Conservation (phyloP, 148 eudicot genomes). For the Beta vulgaris region DNA sequence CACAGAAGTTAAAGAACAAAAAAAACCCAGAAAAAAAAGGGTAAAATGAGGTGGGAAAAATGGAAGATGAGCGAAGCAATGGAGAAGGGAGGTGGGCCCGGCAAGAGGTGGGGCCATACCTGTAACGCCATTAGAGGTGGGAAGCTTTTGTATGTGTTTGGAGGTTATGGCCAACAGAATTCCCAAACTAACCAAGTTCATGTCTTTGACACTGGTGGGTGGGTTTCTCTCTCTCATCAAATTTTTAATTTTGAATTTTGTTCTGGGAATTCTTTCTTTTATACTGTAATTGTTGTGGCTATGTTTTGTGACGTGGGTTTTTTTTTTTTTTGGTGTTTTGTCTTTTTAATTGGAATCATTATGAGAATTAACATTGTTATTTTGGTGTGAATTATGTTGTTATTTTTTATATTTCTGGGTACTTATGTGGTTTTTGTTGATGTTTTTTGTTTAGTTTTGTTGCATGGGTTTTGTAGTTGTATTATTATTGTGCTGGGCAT, state of each 20-base stretch:
- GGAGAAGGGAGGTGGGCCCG: conserved; percentile 55
- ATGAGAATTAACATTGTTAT: neutral
- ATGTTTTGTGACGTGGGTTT: neutral
- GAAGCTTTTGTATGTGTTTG: conserved; percentile 72
- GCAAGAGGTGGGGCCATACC: conserved; percentile 97
- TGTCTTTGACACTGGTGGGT: conserved; percentile 74
- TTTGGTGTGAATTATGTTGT: no score
- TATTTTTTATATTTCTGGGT: neutral
- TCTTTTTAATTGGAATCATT: neutral
- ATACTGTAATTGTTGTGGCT: neutral
- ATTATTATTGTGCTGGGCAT: no score
- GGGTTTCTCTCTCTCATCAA: conserved; percentile 1
- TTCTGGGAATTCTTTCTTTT: neutral
- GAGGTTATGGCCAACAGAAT: conserved; percentile 74
- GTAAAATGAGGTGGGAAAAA: conserved; percentile 81
- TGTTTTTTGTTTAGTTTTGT: neutral
- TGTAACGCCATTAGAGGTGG: conserved; percentile 85
- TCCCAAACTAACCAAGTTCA: conserved; percentile 78
- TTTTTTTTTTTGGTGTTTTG: neutral
- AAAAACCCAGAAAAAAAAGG: conserved; percentile 8
- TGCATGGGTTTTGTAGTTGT: neutral
- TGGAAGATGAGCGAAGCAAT: conserved; percentile 31
- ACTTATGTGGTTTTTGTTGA: neutral
- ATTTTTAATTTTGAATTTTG: neutral
- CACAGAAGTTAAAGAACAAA: neutral